Conservation (phyloP, 1,284 basidiomycete genomes). For the Cryptococcus hybrid region DNA sequence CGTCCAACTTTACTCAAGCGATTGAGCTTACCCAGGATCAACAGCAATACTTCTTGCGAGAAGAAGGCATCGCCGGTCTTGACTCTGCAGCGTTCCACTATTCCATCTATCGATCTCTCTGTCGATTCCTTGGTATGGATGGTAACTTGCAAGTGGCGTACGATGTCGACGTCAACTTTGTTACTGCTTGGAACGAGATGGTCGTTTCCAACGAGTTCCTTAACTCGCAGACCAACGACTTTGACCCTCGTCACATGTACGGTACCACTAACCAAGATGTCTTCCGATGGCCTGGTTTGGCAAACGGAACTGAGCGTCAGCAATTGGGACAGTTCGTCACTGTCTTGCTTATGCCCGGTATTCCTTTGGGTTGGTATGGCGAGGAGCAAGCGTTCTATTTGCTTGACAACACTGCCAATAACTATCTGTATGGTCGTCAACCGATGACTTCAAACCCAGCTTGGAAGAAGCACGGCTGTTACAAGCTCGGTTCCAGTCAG, state of each 20-base stretch:
- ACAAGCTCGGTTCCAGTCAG: constrained; percentile 78
- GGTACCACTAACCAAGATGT: constrained; percentile 90
- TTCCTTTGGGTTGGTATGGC: constrained; percentile 79
- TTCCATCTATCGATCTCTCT: constrained; percentile 78
- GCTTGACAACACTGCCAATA: constrained; percentile 75
- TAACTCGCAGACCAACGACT: constrained; percentile 62
- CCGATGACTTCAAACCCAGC: constrained; percentile 78
- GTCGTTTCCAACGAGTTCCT: constrained; percentile 81
- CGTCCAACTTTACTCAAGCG: constrained; percentile 64
- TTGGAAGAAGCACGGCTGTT: constrained; percentile 90
- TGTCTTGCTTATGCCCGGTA: constrained; percentile 78
- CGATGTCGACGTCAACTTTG: constrained; percentile 74
- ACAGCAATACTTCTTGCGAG: constrained; percentile 74
- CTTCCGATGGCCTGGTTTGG: constrained; percentile 83
- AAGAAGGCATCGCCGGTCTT: constrained; percentile 60
- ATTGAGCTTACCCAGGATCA: constrained; percentile 58
- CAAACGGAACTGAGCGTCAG: constrained; percentile 73
- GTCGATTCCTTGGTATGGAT: constrained; percentile 87
- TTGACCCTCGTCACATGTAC: constrained; percentile 84
- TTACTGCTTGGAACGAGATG: constrained; percentile 85
- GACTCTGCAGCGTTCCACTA: constrained; percentile 87
- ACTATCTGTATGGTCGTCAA: constrained; percentile 84
- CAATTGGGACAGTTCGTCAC: constrained; percentile 74
- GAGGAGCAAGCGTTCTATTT: constrained; percentile 84
- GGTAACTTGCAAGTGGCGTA: constrained; percentile 84